A percentile compares a stretch with the other conserved stretches of the same genome.
These are phyloP conservation scores for Lophiostoma macrostomum DNA, from an alignment of 495 filamentous ascomycete genomes.

Conservation along the genomic window DNA sequence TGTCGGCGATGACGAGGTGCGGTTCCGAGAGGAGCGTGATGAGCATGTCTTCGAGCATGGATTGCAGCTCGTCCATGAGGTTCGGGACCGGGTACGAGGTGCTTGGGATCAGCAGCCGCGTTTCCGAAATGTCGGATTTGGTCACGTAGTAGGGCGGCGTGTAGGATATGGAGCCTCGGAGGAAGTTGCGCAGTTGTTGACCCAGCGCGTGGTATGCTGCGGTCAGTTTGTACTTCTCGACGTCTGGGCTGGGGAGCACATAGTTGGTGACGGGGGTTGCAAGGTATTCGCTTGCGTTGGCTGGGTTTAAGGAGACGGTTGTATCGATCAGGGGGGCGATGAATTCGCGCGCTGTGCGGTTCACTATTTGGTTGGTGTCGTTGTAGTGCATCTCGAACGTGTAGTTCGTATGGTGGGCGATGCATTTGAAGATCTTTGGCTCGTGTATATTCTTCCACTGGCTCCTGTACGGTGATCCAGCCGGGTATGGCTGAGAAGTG, in stretches of 20 bases:
- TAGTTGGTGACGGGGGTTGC: slow-evolving; percentile 16
- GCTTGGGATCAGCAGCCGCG: slow-evolving; percentile 35
- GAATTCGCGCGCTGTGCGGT: slow-evolving; percentile 16
- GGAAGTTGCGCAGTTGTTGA: slow-evolving; percentile 35
- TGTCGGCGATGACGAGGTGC: slow-evolving; percentile 36
- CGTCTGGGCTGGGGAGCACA: slow-evolving; percentile 20
- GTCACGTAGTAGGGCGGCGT: slow-evolving; percentile 30
- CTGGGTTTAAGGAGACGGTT: not conserved
- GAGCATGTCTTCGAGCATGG: slow-evolving; percentile 41
- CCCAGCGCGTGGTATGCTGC: slow-evolving; percentile 40
- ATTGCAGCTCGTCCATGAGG: slow-evolving; percentile 30
- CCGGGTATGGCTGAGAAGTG: slow-evolving; percentile 30
- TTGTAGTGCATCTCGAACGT: slow-evolving; percentile 19
- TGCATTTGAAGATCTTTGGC: slow-evolving; percentile 38
- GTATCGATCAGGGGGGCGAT: slow-evolving; percentile 31
- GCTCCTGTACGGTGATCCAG: slow-evolving; percentile 3
- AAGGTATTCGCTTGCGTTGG: not conserved
- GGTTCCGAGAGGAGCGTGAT: slow-evolving; percentile 41
- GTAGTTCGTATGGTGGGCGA: slow-evolving; percentile 39
- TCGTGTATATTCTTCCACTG: slow-evolving; percentile 36
- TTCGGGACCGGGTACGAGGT: slow-evolving; percentile 35
- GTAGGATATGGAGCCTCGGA: slow-evolving; percentile 35
- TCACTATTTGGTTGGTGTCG: slow-evolving; percentile 24
- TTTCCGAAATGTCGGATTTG: slow-evolving; percentile 38
- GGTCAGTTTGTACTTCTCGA: slow-evolving; percentile 36